Percentiles rank a stretch among this genome's conserved stretches.
Conservation (phyloP, 768 basidiomycete species). For the Suillus weaverae region DNA sequence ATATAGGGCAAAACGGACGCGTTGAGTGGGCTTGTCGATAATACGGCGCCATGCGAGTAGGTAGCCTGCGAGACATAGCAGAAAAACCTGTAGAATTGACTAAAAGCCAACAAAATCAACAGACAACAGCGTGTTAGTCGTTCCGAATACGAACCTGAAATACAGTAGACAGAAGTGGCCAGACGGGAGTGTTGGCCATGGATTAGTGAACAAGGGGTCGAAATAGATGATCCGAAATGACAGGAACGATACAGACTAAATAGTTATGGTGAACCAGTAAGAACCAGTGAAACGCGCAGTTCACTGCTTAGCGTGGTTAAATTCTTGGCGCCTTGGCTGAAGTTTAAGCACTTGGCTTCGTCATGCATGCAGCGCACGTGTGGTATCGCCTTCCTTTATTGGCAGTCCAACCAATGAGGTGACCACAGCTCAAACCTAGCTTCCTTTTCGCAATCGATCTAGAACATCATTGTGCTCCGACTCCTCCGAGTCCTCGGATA, state of each 20-base stretch:
- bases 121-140: background rate
- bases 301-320: background rate
- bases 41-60: constrained; percentile 76
- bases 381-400: background rate
- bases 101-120: constrained; percentile 26
- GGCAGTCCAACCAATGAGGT: background rate
- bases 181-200: constrained; percentile 8
- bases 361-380: background rate
- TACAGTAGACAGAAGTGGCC: constrained; percentile 26
- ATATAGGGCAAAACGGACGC: constrained; percentile 47
- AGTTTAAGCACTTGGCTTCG: background rate
- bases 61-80: constrained; percentile 84
- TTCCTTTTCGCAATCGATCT: background rate
- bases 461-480: background rate
- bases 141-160: constrained; percentile 25
- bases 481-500: background rate
- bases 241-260: constrained; percentile 5
- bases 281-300: background rate
- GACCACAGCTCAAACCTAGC: background rate
- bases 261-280: background rate
- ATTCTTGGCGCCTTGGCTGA: background rate
- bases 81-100: constrained; percentile 88
- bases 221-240: background rate
- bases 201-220: background rate
- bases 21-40: constrained; percentile 87